phyloP scores from a whole-genome alignment of 78 protist genomes.

The Chrysochromulina tobinii region DNA sequence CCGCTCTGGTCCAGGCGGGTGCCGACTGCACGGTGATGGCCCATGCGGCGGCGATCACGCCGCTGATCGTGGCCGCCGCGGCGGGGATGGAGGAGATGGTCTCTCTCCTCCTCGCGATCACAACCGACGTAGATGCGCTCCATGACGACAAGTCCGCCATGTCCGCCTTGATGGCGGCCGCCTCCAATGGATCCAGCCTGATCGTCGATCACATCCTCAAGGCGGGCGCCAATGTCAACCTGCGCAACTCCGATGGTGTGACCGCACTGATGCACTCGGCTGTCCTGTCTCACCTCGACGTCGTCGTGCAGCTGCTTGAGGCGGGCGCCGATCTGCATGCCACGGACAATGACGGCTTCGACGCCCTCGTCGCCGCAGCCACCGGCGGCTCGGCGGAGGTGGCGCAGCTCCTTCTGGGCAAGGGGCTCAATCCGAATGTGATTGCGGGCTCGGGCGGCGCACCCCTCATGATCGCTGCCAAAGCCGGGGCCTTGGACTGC shows the following conservation, averaged over 20 bases:
- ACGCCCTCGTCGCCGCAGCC: neutral
- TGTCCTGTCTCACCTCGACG: neutral
- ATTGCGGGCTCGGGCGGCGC: constrained; percentile 10
- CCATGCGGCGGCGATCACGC: neutral
- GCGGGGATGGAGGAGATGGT: neutral
- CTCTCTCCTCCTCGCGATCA: neutral
- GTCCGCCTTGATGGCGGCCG: constrained; percentile 9
- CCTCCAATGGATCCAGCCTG: neutral
- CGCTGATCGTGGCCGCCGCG: neutral
- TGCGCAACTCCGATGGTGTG: neutral
- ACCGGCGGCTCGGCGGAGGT: neutral
- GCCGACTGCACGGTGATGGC: constrained; percentile 15
- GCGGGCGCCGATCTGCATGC: neutral
- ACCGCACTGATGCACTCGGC: neutral
- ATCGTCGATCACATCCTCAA: neutral
- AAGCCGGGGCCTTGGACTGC: neutral
- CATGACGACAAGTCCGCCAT: constrained; percentile 4
- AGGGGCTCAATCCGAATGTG: neutral
- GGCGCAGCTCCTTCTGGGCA: neutral
- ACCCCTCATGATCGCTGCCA: neutral
- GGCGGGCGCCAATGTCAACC: neutral
- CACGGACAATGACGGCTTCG: neutral
- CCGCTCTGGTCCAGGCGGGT: neutral
- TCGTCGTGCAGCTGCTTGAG: neutral
- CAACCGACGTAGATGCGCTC: neutral